Evolutionary conservation across 164 flowering plant species (phyloP).

Genomic region (Chimonanthus praecox): DNA sequence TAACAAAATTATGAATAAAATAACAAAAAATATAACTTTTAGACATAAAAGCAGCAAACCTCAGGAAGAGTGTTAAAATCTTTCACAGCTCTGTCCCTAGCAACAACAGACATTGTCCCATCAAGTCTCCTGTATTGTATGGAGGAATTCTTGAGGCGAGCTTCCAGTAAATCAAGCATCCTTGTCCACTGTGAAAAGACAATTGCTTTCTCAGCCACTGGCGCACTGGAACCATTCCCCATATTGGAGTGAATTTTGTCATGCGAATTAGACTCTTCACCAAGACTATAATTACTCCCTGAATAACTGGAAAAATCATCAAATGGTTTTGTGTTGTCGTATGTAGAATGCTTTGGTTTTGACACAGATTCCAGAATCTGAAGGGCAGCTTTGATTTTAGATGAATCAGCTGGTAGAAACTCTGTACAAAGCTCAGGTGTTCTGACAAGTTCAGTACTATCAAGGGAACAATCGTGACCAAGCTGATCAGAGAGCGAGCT

Average conservation of each 20-base stretch:
- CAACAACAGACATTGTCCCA: constrained; percentile 73
- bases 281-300: neutral
- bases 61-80: constrained; percentile 80
- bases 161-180: constrained; percentile 83
- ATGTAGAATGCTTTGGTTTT: constrained; percentile 5
- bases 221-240: neutral
- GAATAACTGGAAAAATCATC: neutral
- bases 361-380: constrained; percentile 53
- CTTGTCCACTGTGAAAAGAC: constrained; percentile 96
- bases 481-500: constrained; percentile 42
- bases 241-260: neutral
- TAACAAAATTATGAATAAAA: neutral
- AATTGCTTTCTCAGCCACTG: constrained; percentile 49
- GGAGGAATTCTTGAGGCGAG: constrained; percentile 37
- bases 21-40: too few relatives aligned
- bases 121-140: constrained; percentile 76
- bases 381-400: constrained; percentile 73
- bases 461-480: constrained; percentile 12
- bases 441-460: neutral
- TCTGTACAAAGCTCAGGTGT: constrained; percentile 16
- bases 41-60: constrained; percentile 34
- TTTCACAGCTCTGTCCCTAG: constrained; percentile 78
- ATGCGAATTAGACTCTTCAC: neutral
- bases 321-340: neutral
- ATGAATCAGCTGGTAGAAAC: constrained; percentile 44